phyloP scores from a whole-genome alignment of 73 alveolate species.

The Chromera velia region DNA sequence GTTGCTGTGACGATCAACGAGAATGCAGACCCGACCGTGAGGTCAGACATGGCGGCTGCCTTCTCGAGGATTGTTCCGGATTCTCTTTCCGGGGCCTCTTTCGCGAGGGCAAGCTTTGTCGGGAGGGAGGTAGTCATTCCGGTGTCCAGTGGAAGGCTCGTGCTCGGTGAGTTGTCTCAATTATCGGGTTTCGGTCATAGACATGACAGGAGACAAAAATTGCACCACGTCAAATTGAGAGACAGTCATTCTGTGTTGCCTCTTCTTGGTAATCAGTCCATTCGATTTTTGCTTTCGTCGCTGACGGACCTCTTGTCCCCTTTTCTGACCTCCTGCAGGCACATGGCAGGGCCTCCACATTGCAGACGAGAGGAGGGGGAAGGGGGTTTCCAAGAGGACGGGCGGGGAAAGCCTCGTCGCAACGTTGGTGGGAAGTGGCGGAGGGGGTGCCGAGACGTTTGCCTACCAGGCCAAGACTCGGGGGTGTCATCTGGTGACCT shows the following conservation, averaged over 20 bases:
- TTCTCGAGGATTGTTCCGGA: conserved; percentile 4
- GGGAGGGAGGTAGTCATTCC: background rate
- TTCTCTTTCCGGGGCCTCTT: no score
- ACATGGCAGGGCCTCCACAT: conserved; percentile 5
- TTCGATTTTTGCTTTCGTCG: no score
- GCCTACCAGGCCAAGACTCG: background rate
- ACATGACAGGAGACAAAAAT: background rate
- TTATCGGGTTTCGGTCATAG: background rate
- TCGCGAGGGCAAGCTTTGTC: no score
- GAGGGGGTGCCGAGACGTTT: background rate
- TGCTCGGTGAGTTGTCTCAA: background rate
- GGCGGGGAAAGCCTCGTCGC: no score
- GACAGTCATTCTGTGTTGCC: background rate
- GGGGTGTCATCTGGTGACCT: background rate
- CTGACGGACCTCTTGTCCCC: no score
- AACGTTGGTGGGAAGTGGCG: no score
- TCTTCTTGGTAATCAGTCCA: background rate
- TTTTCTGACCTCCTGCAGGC: no score
- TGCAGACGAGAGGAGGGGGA: background rate
- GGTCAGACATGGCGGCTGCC: background rate
- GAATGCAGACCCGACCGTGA: conserved; percentile 7
- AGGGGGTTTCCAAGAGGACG: no score
- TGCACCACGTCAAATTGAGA: background rate
- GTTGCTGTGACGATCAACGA: no score
- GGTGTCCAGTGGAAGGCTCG: background rate